phyloP scores from a whole-genome alignment of 306 rosid species.

The Potentilla sterilis region DNA sequence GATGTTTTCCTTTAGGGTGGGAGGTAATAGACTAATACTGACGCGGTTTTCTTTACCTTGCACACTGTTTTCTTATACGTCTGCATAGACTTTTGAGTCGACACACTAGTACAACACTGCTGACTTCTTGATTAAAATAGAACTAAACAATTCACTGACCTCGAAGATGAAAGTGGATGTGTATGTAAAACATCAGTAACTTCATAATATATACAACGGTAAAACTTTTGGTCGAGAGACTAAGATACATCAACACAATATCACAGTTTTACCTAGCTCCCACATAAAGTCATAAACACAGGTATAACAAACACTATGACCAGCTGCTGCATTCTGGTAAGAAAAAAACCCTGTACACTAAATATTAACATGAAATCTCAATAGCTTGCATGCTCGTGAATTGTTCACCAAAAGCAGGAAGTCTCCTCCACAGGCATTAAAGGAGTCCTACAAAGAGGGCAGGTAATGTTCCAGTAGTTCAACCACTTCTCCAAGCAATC shows the following conservation, averaged over 20 bases:
- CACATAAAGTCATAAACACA: slow-evolving; percentile 16
- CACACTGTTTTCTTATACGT: too few relatives aligned
- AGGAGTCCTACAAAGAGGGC: slow-evolving; percentile 92
- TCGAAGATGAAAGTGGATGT: slow-evolving; percentile 33
- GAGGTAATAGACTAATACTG: too few relatives aligned
- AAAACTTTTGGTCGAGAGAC: slow-evolving; percentile 23
- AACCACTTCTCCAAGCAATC: slow-evolving; percentile 89
- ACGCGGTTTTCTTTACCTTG: too few relatives aligned
- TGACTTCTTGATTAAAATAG: neutral
- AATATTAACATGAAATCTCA: slow-evolving; percentile 48
- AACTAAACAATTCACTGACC: slow-evolving; percentile 27
- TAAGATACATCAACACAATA: slow-evolving; percentile 19
- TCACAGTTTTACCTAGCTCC: slow-evolving; percentile 4
- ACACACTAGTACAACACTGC: neutral
- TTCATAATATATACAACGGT: slow-evolving; percentile 40
- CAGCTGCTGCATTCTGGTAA: slow-evolving; percentile 27
- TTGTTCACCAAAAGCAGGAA: slow-evolving; percentile 50
- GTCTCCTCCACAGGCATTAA: slow-evolving; percentile 65
- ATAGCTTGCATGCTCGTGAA: slow-evolving; percentile 26
- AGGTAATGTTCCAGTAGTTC: slow-evolving; percentile 86
- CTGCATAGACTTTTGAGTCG: neutral
- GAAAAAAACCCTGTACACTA: slow-evolving; percentile 34
- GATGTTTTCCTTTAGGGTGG: too few relatives aligned
- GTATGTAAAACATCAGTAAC: slow-evolving; percentile 27
- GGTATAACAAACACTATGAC: slow-evolving; percentile 26